Conservation (phyloP, 345 rosid species). For the Orychophragmus violaceus region DNA sequence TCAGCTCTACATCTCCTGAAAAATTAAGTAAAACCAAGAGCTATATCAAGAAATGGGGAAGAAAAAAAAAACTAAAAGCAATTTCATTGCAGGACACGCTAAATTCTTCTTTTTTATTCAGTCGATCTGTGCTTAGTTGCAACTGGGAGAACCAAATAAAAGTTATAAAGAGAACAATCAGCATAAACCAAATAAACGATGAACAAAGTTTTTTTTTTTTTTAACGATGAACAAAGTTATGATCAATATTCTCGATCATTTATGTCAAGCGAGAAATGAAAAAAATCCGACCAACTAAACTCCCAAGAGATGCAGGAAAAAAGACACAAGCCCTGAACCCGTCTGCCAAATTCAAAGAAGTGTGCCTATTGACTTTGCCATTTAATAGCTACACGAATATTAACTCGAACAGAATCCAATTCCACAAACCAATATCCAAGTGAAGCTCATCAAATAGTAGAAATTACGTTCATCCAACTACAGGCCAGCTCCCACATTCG, state of each 20-base stretch:
- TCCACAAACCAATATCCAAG: background rate
- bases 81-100: background rate
- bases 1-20: conserved; percentile 88
- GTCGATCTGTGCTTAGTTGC: background rate
- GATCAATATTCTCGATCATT: background rate
- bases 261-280: background rate
- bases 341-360: background rate
- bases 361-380: background rate
- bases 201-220: no score
- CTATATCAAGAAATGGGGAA: background rate
- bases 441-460: background rate
- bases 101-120: background rate
- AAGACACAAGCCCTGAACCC: background rate
- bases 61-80: background rate
- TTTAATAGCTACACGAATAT: background rate
- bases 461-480: background rate
- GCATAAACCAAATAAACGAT: background rate
- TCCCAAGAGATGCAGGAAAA: background rate
- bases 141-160: background rate
- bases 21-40: background rate
- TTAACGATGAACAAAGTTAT: conserved; percentile 14
- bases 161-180: background rate
- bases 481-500: background rate
- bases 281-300: background rate
- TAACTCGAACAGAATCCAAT: background rate